Conservation (phyloP, 352 stramenopile genomes). For the Globisporangium perplexum region DNA sequence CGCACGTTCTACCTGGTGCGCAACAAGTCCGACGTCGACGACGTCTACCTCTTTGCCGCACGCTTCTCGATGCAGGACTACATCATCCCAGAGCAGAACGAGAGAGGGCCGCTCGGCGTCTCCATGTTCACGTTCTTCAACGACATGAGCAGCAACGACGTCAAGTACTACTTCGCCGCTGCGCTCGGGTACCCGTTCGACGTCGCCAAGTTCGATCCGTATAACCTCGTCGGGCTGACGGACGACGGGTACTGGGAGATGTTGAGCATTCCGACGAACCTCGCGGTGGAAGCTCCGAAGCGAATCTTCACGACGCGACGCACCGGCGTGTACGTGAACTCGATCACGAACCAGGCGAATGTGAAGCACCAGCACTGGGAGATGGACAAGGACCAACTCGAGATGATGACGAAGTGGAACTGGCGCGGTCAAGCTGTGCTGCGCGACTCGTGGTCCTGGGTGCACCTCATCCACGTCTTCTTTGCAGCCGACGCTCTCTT, state of each 20-base stretch:
- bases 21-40: neutral
- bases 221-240: neutral
- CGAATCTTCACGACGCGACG: neutral
- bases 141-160: neutral
- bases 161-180: slow-evolving; percentile 1
- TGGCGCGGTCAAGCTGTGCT: slow-evolving; percentile 17
- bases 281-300: neutral
- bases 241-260: neutral
- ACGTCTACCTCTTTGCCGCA: neutral
- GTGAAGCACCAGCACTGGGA: slow-evolving; percentile 22
- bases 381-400: slow-evolving; percentile 4
- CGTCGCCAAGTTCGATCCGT: neutral
- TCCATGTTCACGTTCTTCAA: slow-evolving; percentile 5
- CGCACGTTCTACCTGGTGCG: slow-evolving; percentile 1
- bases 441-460: slow-evolving; percentile 43
- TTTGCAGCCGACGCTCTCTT: slow-evolving; percentile 38
- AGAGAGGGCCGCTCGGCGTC: neutral
- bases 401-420: slow-evolving; percentile 9
- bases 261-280: neutral
- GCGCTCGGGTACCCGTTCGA: slow-evolving; percentile 2
- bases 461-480: slow-evolving; percentile 35
- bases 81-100: neutral
- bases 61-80: slow-evolving; percentile 7
- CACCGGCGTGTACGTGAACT: slow-evolving; percentile 16
- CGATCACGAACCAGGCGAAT: slow-evolving; percentile 27